Evolutionary conservation across 257 asterid species (phyloP).

Genomic region (Solanum microdontum): DNA sequence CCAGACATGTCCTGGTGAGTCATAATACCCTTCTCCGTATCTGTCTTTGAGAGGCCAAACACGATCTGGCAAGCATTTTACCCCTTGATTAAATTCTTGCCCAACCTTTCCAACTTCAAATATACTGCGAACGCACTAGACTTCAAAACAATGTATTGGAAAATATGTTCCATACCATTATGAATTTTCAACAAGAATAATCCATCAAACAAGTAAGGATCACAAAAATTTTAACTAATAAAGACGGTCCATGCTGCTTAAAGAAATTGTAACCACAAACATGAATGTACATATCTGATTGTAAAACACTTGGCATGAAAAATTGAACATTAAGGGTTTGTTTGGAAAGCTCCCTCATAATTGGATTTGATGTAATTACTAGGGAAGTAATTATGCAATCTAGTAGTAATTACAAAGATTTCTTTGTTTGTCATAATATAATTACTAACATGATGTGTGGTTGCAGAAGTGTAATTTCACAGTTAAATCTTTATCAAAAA

Average conservation of each 20-base stretch:
- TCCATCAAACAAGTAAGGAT: background rate
- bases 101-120: conserved; percentile 37
- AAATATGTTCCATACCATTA: background rate
- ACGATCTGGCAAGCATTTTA: conserved; percentile 20
- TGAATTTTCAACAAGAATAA: background rate
- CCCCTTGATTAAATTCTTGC: conserved; percentile 25
- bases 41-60: conserved; percentile 45
- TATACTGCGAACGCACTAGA: conserved; percentile 30
- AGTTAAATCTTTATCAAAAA: background rate
- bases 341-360: background rate
- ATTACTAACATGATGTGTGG: background rate
- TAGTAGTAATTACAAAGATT: background rate
- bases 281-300: background rate
- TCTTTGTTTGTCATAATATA: background rate
- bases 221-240: background rate
- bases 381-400: background rate
- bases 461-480: background rate
- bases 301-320: background rate
- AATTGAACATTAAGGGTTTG: background rate
- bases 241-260: background rate
- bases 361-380: background rate
- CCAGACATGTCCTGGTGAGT: conserved; percentile 28
- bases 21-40: conserved; percentile 20
- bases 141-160: conserved; percentile 15
- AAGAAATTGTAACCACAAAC: background rate